Evolutionary conservation across 2,329 filamentous ascomycete species (phyloP).

Genomic region (Neocatenulostroma microsporum): DNA sequence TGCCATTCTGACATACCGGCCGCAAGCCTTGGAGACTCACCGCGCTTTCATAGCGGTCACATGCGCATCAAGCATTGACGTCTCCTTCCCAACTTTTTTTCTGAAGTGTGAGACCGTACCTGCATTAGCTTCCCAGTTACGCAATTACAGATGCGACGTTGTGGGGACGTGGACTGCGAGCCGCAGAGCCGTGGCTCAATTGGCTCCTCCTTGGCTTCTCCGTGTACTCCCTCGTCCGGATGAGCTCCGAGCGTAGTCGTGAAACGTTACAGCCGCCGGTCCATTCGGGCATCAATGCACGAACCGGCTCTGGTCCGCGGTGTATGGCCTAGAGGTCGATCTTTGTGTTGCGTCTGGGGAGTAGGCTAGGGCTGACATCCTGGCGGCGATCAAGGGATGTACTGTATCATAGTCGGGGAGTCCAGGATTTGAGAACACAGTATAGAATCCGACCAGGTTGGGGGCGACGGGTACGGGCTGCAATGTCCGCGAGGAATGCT

Average conservation of each 20-base stretch:
- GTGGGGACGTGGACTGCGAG: conserved; percentile 12
- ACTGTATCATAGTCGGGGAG: too few relatives aligned
- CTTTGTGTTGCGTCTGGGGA: background rate
- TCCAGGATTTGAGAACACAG: too few relatives aligned
- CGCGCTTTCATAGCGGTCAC: too few relatives aligned
- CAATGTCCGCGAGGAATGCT: background rate
- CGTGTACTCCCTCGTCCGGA: conserved; percentile 15
- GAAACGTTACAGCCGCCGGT: conserved; percentile 22
- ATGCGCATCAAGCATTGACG: background rate
- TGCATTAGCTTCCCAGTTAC: conserved; percentile 25
- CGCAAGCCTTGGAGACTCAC: too few relatives aligned
- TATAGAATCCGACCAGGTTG: background rate
- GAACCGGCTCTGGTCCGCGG: background rate
- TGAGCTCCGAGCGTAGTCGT: conserved; percentile 16
- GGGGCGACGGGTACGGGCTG: background rate
- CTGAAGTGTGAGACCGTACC: conserved; percentile 17
- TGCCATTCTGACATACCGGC: too few relatives aligned
- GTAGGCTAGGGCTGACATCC: conserved; percentile 2
- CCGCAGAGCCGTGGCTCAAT: conserved; percentile 14
- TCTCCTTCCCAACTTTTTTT: background rate
- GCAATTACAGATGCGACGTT: conserved; percentile 18
- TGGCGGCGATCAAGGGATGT: too few relatives aligned
- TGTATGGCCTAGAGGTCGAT: background rate
- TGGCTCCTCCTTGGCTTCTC: conserved; percentile 15
- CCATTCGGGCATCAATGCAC: conserved; percentile 2